Evolutionary conservation across 306 rosid species (phyloP), one percentile per base, ranked within the genome.

Genomic region (Senna tora): DNA sequence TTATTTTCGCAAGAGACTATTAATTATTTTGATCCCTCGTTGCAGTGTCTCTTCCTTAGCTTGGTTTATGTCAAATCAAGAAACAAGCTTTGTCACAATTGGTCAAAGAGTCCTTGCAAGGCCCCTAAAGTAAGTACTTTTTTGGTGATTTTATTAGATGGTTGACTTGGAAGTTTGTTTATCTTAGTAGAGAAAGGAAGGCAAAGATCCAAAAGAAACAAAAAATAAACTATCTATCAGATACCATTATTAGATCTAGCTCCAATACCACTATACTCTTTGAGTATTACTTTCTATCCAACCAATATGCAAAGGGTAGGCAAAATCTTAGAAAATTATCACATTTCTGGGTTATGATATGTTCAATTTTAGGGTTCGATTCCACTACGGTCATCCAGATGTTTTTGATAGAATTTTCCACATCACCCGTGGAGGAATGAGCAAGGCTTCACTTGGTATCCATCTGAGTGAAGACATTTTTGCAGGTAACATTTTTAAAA

Each of bases 31-130:
- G 55, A 68, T 59, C 14, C 52, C 71, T 51, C 64, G 57, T 60
- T 76, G 71, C 97, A 94, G 97, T 91, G 99, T 91, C 45, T 94
- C 99, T 38, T 94, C 99, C 47, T 80, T 91, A 83, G 99, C 99
- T 67, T 94, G 99, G 99, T 94, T 94, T 82, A 94, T 94, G 99
- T 91, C 99, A 77, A 94, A 94, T 84, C 99, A 94, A 88, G 99
- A 94, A 85, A 87, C 93, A 65, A 89, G 96, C 81, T 94, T 94
- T 66, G 99, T 94, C 75, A 94, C 99, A 42, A 80, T 94, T 65
- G 99, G 99, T 58, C 99, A 94, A 78, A 87, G 99, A 75, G 96
- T 91, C 77, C 95, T 94, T 59, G 99, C 99, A 76, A 87, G 91
- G 77, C 96, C 99, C 28, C 81, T 94, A 55, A 94, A 94, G 99